These are phyloP conservation scores for Albophoma yamanashiensis DNA, from an alignment of 2,329 filamentous ascomycete genomes.

Conservation along the genomic window DNA sequence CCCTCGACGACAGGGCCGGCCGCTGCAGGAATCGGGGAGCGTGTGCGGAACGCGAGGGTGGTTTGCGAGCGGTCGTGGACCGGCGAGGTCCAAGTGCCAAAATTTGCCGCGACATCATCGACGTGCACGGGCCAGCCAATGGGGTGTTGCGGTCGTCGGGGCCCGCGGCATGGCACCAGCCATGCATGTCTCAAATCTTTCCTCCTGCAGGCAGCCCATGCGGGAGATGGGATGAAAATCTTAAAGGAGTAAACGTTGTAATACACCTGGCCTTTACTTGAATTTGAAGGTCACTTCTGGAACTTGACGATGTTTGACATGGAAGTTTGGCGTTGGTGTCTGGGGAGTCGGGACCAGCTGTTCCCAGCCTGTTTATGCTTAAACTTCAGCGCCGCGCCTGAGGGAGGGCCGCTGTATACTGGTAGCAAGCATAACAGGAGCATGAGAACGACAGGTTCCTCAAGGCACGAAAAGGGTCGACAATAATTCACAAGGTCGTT, in stretches of 20 bases:
- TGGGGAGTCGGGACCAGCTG: too few relatives aligned
- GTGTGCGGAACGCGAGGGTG: background rate
- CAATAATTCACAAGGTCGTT: background rate
- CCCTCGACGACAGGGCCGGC: slow-evolving; percentile 1
- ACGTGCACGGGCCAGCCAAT: background rate
- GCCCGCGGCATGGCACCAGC: background rate
- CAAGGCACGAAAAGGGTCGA: background rate
- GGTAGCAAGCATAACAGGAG: too few relatives aligned
- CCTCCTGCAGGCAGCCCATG: background rate
- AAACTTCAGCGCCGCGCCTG: too few relatives aligned
- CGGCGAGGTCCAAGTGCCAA: background rate
- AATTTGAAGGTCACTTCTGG: background rate
- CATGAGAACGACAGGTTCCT: background rate
- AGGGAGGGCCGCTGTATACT: too few relatives aligned
- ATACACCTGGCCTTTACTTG: background rate
- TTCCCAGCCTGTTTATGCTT: too few relatives aligned
- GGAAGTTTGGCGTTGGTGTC: background rate
- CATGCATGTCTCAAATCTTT: background rate
- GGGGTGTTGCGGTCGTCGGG: background rate
- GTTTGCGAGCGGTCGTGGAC: background rate
- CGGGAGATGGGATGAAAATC: background rate
- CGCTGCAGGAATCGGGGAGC: background rate
- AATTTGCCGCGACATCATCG: background rate
- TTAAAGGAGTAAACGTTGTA: background rate
- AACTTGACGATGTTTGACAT: background rate